Percentiles rank a stretch among this genome's conserved stretches.
Conservation (phyloP, 2,329 filamentous ascomycete species). For the Pestalotiopsis sp. region DNA sequence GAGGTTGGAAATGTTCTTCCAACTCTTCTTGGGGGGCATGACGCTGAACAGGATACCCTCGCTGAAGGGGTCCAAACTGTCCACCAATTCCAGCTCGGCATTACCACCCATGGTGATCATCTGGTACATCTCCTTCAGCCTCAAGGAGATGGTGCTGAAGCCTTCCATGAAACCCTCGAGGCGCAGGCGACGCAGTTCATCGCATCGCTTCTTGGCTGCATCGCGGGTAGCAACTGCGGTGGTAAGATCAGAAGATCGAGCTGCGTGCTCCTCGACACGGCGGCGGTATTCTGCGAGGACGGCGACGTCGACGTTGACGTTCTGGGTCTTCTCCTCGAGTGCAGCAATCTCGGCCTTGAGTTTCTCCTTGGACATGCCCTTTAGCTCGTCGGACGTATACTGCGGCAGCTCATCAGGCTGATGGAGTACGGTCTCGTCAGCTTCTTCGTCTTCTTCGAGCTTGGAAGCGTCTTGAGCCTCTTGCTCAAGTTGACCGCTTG, state of each 20-base stretch:
- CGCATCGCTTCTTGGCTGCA: conserved; percentile 84
- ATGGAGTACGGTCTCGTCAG: conserved; percentile 18
- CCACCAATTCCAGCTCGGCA: conserved; percentile 93
- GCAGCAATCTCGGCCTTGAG: conserved; percentile 63
- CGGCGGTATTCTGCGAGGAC: conserved; percentile 89
- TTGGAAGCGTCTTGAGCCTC: conserved; percentile 15
- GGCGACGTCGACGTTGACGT: conserved; percentile 81
- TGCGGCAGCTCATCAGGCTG: conserved; percentile 66
- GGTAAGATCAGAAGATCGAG: conserved; percentile 81
- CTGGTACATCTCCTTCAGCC: conserved; percentile 99
- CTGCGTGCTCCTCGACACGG: conserved; percentile 78
- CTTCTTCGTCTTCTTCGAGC: conserved; percentile 20
- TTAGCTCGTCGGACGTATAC: conserved; percentile 72
- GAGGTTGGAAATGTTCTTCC: conserved; percentile 98
- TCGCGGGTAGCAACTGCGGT: conserved; percentile 78
- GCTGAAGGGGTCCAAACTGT: conserved; percentile 92
- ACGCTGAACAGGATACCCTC: conserved; percentile 97
- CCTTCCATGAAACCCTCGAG: conserved; percentile 98
- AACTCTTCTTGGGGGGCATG: conserved; percentile 99
- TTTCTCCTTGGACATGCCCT: conserved; percentile 62
- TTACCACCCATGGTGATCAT: conserved; percentile 99
- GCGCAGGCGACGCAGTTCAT: conserved; percentile 85
- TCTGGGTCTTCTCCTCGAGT: conserved; percentile 73
- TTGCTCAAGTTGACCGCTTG: conserved; percentile 10
- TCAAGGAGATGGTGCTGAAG: conserved; percentile 88